Base-by-base conservation (phyloP, 2,329 filamentous ascomycete genomes). In the Hypoxylon sp. region DNA sequence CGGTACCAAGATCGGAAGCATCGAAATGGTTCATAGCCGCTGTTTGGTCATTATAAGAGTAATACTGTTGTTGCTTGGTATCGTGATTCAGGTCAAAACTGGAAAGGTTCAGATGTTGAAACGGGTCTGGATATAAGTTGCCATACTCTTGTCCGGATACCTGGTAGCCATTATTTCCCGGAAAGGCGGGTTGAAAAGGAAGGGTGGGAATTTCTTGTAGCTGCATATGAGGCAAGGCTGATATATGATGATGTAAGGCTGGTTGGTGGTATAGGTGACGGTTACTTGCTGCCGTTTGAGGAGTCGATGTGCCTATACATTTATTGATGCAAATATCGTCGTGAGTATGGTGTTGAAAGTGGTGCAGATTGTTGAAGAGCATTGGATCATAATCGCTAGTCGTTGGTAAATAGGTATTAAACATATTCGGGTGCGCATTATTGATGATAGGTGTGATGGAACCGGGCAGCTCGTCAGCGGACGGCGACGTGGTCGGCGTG, bases 281-380 rank as follows among this genome's bases (percentile, higher is more conserved):
- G 21, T 25, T 25, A n/a, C n/a, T n/a, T n/a, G n/a, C n/a, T n/a
- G 21, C 21, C 21, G 37, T 29, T 30, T 53, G 53, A n/a, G 50
- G 17, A 25, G 23, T 41, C 7, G 43, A 48, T 13, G 41, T 35
- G 25, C 40, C 45, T 9, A 48, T 7, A 38, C 57, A 60, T 31
- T 54, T 61, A 29, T 62, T 57, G n/a, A 58, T 12, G 27, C 56
- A 61, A 4, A 27, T 26, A 23, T 56, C 46, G 12, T 65, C 62
- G n/a, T 64, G 59, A 12, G 38, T 52, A 21, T 60, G 58, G 26
- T 41, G 37, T 7, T 17, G 43, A 59, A 9, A 44, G 41, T 2
- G 59, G 42, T 15, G 53, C 42, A 20, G 40, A 2, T 56, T 55
- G 3, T 50, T 55, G 15, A 49, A 46, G 16, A 38, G 35, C 15